These are phyloP conservation scores for Hypoxylon trugodes DNA, from an alignment of 495 filamentous ascomycete genomes.

Conservation along the genomic window DNA sequence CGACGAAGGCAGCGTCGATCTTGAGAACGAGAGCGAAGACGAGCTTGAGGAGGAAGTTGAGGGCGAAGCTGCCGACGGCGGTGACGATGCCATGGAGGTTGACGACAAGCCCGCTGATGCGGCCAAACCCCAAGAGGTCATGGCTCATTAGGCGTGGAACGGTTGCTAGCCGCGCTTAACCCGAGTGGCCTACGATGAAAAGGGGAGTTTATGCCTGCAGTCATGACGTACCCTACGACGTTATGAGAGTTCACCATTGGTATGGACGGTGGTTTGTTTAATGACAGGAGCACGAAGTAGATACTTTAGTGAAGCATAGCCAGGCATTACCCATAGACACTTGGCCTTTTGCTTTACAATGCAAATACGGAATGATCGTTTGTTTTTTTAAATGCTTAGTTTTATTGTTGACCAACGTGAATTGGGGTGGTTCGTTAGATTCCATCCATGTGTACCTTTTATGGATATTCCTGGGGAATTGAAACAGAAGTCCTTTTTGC, in stretches of 20 bases:
- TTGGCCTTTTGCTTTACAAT: not conserved
- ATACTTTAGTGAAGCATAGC: constrained; percentile 4
- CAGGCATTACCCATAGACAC: constrained; percentile 7
- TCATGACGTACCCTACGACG: constrained; percentile 23
- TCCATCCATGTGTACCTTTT: too few species aligned
- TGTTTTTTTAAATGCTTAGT: not conserved
- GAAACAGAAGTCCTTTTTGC: too few species aligned
- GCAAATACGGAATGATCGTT: constrained; percentile 9
- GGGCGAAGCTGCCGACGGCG: constrained; percentile 71
- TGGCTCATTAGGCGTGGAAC: constrained; percentile 19
- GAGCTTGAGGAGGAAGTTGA: constrained; percentile 88
- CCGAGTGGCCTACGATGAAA: not conserved
- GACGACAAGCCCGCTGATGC: constrained; percentile 58
- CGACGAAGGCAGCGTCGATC: constrained; percentile 91
- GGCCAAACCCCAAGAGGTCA: constrained; percentile 32
- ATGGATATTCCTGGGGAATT: too few species aligned
- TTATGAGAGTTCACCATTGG: constrained; percentile 35
- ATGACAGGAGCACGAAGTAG: constrained; percentile 20
- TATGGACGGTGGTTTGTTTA: constrained; percentile 28
- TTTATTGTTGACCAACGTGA: too few species aligned
- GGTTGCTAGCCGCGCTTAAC: not conserved
- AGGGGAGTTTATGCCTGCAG: not conserved
- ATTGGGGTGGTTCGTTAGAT: too few species aligned
- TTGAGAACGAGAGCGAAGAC: constrained; percentile 87
- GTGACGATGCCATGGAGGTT: constrained; percentile 85